A percentile compares a stretch with the other conserved stretches of the same genome.
Evolutionary conservation across 768 basidiomycete genomes (phyloP).

Genomic region (Tulasnella sp.): DNA sequence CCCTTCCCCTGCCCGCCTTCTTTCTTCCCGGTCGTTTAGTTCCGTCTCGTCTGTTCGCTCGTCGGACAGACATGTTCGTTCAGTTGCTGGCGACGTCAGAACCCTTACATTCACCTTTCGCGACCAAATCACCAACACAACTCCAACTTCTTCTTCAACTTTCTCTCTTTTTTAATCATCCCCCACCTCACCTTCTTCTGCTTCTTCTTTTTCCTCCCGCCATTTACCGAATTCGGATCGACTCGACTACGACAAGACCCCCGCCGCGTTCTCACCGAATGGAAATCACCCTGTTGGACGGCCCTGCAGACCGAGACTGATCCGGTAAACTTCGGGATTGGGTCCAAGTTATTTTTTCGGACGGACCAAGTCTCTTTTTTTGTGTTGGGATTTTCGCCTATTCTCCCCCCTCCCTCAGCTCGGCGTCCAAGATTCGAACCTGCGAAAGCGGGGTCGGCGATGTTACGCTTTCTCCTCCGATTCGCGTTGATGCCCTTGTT

Average conservation of each 20-base stretch:
- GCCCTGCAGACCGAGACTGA: neutral
- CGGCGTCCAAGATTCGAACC: slow-evolving; percentile 2
- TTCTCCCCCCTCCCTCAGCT: neutral
- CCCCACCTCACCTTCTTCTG: neutral
- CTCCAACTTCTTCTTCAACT: neutral
- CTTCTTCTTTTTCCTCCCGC: neutral
- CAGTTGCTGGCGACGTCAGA: slow-evolving; percentile 5
- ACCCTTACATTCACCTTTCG: neutral
- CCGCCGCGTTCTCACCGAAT: slow-evolving; percentile 5
- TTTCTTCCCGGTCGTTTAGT: neutral
- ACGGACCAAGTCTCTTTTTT: neutral
- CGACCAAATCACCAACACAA: neutral
- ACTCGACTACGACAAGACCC: neutral
- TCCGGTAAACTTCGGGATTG: neutral
- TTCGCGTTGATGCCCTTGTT: neutral
- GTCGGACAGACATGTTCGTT: slow-evolving; percentile 5
- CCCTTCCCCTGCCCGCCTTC: neutral
- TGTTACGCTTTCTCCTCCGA: slow-evolving; percentile 19
- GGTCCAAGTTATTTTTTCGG: neutral
- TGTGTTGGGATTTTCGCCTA: no score
- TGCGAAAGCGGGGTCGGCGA: slow-evolving; percentile 16
- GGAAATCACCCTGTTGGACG: neutral
- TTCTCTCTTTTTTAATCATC: neutral
- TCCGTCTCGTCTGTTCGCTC: neutral
- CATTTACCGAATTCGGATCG: slow-evolving; percentile 13